A percentile compares a stretch with the other conserved stretches of the same genome.
These are phyloP conservation scores for Wallacemonas sp. DNA, from an alignment of 208 protist species.

Conservation along the genomic window DNA sequence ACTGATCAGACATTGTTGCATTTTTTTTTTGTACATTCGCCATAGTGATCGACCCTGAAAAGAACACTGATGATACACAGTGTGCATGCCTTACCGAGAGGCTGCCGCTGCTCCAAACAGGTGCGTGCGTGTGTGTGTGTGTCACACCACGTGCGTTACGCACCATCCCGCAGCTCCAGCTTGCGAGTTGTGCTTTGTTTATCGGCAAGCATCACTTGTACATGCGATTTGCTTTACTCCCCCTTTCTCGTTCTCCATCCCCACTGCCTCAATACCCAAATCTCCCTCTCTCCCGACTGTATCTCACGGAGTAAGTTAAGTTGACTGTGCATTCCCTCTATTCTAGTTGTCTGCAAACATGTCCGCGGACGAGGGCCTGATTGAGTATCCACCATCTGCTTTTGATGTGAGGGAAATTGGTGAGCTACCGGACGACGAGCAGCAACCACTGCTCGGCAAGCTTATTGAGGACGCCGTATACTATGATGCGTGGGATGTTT, in stretches of 20 bases:
- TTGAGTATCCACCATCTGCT: conserved; percentile 48
- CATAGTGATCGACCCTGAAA: neutral
- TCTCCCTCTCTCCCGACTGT: neutral
- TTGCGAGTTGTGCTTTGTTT: neutral
- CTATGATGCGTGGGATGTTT: conserved; percentile 79
- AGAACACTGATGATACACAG: no score
- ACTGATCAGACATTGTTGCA: conserved; percentile 13
- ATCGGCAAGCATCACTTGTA: neutral
- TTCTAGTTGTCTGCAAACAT: neutral
- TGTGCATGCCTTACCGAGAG: no score
- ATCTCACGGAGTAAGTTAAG: no score
- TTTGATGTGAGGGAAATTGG: conserved; percentile 46
- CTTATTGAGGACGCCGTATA: conserved; percentile 74
- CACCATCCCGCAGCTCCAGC: no score
- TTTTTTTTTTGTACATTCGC: conserved; percentile 24
- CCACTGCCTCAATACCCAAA: neutral
- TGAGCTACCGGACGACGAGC: conserved; percentile 48
- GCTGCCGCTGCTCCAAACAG: no score
- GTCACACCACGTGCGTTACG: neutral
- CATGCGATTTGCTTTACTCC: neutral
- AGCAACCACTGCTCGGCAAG: conserved; percentile 38
- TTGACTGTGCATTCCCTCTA: neutral
- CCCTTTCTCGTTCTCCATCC: neutral
- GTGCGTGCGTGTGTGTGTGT: no score
- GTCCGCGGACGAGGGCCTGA: conserved; percentile 28